Base-by-base conservation (phyloP, 1,284 basidiomycete species). In the Trichosporon sp. region DNA sequence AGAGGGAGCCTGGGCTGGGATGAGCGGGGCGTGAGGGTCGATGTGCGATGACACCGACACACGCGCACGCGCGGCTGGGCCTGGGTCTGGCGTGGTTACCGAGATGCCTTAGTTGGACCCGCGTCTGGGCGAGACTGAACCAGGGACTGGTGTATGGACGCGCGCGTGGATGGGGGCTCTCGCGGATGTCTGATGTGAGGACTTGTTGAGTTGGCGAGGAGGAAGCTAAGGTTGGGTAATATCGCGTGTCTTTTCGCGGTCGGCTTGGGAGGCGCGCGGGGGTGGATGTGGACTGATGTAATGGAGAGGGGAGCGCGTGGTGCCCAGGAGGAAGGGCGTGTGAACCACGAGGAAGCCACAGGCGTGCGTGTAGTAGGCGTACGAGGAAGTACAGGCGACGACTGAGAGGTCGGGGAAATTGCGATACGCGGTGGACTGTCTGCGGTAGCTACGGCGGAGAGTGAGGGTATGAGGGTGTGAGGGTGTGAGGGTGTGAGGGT, bases 21-120 rank as follows among this genome's bases (percentile, higher is more conserved):
- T 48, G 51, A 32, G 31, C 31, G 59, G 37, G 31, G 31, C 32
- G 59, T 63, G 31, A 35, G 59, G 59, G 59, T 63, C 59, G 59
- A 21, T n/a, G 59, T 63, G 59, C 59, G 59, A 63, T 63, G 59
- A 63, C 59, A 35, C 59, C 31, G 59, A 35, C 59, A 63, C 59
- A 35, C 59, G 59, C 59, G 59, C 59, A n/a, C 59, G 59, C 59
- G 59, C 59, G 32, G 59, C 59, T 63, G 59, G 14, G 32, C 14
- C 59, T 63, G 31, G 32, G 59, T 35, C 59, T 63, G 31, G 59
- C 59, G 31, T 11, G 59, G 16, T 16, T 37, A 63, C 59, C 59
- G 59, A 14, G 31, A 32, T n/a, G 31, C 14, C 31, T 35, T 32
- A 8, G 32, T 2, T 2, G 59, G 59, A n/a, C 59, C 59, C 14